phyloP scores from a whole-genome alignment of 2,329 filamentous ascomycete genomes.

The Arthroderma sp. region DNA sequence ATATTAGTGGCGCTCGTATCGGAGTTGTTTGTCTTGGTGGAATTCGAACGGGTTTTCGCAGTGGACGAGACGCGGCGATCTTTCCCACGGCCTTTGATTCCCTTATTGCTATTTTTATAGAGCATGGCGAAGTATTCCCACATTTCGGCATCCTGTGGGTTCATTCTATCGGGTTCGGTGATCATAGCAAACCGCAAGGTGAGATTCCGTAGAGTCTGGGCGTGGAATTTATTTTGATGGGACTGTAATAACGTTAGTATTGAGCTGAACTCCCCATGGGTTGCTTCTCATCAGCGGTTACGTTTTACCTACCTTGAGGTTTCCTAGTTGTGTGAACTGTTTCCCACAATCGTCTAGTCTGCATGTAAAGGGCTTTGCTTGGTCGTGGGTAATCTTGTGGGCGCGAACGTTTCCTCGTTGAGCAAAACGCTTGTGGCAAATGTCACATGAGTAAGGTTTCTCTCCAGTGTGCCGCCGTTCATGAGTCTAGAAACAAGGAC shows the following conservation, averaged over 20 bases:
- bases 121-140: constrained; percentile 73
- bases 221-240: constrained; percentile 91
- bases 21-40: neutral
- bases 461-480: constrained; percentile 79
- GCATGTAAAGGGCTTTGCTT: constrained; percentile 68
- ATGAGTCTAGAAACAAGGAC: constrained; percentile 52
- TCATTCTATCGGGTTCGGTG: constrained; percentile 50
- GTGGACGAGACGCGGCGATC: constrained; percentile 44
- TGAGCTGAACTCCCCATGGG: neutral
- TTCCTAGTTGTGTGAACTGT: constrained; percentile 78
- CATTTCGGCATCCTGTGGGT: constrained; percentile 58
- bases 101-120: constrained; percentile 98
- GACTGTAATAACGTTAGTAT: constrained; percentile 40
- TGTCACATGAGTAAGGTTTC: constrained; percentile 66
- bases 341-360: constrained; percentile 74
- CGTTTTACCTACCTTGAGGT: constrained; percentile 60
- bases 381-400: constrained; percentile 68
- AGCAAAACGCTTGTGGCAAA: constrained; percentile 71
- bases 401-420: constrained; percentile 76
- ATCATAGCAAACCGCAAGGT: constrained; percentile 58
- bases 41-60: constrained; percentile 17
- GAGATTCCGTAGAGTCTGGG: constrained; percentile 56
- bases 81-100: constrained; percentile 90
- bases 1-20: neutral
- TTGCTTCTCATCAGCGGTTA: neutral